phyloP scores from a whole-genome alignment of 345 rosid species.

The Hibiscus mutabilis region DNA sequence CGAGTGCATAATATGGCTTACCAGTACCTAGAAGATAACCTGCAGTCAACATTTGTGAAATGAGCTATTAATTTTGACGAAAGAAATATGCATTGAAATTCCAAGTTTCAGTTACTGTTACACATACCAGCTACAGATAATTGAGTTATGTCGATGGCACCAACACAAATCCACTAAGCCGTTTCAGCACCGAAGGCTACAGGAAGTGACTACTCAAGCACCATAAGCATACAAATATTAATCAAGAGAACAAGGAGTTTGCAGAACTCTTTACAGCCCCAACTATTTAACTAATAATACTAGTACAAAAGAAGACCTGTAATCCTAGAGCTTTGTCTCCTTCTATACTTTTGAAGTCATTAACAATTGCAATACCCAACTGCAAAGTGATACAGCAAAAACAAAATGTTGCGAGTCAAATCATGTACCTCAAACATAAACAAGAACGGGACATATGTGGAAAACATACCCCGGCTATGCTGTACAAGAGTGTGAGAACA shows the following conservation, averaged over 20 bases:
- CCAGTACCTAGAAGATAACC: constrained; percentile 93
- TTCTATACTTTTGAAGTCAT: constrained; percentile 96
- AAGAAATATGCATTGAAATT: background rate
- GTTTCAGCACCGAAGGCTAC: constrained; percentile 96
- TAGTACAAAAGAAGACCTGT: constrained; percentile 39
- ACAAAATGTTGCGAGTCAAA: constrained; percentile 3
- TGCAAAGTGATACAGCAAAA: constrained; percentile 26
- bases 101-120: background rate
- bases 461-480: constrained; percentile 86
- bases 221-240: constrained; percentile 8
- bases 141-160: constrained; percentile 90
- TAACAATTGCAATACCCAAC: constrained; percentile 92
- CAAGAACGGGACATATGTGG: background rate
- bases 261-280: background rate
- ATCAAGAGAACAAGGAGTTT: constrained; percentile 4
- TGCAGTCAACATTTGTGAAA: constrained; percentile 20
- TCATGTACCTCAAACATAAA: background rate
- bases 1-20: constrained; percentile 83
- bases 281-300: background rate
- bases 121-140: constrained; percentile 79
- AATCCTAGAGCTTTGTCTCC: constrained; percentile 96
- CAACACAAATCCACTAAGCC: constrained; percentile 98
- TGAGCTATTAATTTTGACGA: background rate
- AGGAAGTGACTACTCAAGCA: constrained; percentile 66
- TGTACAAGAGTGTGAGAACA: constrained; percentile 89